Conservation (phyloP, 2,329 filamentous ascomycete species). For the Ophiostoma quercus region DNA sequence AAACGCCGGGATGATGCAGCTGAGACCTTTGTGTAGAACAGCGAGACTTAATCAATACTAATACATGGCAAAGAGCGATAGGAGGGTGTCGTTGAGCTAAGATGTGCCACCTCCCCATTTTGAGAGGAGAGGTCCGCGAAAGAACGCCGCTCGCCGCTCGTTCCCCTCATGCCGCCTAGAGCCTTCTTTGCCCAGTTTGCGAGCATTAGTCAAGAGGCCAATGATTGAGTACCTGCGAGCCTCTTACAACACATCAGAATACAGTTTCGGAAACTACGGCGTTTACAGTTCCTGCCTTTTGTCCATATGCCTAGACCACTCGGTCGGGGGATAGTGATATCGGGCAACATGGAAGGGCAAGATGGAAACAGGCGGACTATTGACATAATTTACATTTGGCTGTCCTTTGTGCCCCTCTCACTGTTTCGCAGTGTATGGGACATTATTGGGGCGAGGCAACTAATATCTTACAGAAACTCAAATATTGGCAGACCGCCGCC, state of each 20-base stretch:
- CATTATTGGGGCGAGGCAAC: neutral
- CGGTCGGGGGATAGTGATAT: no score
- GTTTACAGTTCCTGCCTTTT: no score
- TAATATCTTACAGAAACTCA: neutral
- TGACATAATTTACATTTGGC: neutral
- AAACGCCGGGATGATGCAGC: slow-evolving; percentile 2
- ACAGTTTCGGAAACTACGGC: no score
- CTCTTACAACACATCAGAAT: no score
- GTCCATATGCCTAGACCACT: no score
- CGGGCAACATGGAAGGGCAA: no score
- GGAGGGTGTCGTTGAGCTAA: neutral
- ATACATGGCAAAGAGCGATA: neutral
- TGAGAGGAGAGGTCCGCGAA: neutral
- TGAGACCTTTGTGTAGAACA: neutral
- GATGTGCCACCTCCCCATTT: neutral
- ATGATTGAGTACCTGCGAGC: neutral
- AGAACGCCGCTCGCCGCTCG: neutral
- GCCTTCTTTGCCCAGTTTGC: neutral
- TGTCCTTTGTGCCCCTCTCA: neutral
- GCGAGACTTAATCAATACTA: neutral
- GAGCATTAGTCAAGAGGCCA: neutral
- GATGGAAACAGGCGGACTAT: neutral
- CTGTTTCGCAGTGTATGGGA: neutral
- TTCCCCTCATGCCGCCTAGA: neutral
- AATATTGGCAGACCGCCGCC: neutral